Percentiles rank a stretch among this genome's conserved stretches.
These are phyloP conservation scores for Leonotis leonurus DNA, from an alignment of 257 asterid genomes.

Conservation along the genomic window DNA sequence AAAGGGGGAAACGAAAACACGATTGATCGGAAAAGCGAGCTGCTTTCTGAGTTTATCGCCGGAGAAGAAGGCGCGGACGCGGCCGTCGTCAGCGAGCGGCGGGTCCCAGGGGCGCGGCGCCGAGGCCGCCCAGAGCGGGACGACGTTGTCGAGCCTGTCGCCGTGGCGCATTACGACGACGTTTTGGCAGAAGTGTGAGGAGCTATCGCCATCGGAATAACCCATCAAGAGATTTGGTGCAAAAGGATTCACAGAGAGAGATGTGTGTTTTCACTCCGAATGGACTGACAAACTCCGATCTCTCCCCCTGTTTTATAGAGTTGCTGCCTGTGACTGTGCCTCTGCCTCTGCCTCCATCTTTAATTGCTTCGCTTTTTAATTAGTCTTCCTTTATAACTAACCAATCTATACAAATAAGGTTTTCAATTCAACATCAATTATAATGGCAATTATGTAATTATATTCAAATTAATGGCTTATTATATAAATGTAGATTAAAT, in stretches of 20 bases:
- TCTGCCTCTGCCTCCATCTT: too few relatives aligned
- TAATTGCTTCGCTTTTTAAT: too few relatives aligned
- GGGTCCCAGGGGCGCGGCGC: constrained; percentile 94
- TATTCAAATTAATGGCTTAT: too few relatives aligned
- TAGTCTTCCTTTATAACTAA: too few relatives aligned
- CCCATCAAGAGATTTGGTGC: constrained; percentile 24
- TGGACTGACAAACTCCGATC: too few relatives aligned
- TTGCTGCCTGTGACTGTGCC: too few relatives aligned
- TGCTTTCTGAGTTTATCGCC: constrained; percentile 48
- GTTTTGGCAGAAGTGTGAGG: constrained; percentile 36
- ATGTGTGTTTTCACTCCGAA: constrained; percentile 5
- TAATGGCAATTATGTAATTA: too few relatives aligned
- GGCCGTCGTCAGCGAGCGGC: constrained; percentile 68
- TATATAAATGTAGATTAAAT: too few relatives aligned
- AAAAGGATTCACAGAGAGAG: background rate
- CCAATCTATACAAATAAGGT: too few relatives aligned
- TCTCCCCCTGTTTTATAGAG: too few relatives aligned
- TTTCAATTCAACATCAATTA: too few relatives aligned
- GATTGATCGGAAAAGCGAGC: constrained; percentile 57
- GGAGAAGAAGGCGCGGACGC: constrained; percentile 53
- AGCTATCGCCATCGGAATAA: constrained; percentile 13
- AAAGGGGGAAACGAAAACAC: constrained; percentile 79
- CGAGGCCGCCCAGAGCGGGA: constrained; percentile 57
- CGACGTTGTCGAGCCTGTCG: constrained; percentile 70
- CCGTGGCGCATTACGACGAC: constrained; percentile 95